Evolutionary conservation across 1,139 yeast genomes (phyloP), one percentile per base, ranked within the genome.

Genomic region (Eremothecium coryli): DNA sequence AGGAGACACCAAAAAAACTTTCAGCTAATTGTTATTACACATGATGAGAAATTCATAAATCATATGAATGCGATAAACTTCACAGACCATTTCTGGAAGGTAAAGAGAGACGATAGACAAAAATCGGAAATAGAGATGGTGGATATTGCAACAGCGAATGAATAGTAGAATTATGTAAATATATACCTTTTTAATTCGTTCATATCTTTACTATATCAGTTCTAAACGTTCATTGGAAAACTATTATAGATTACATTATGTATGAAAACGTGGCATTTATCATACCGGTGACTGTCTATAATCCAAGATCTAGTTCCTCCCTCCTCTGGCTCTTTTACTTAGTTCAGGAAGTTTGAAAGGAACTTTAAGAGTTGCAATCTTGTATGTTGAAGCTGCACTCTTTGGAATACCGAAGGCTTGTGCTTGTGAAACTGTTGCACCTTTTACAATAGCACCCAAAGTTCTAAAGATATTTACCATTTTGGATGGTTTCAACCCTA

Each of bases 11-110:
- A 93, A 56, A 73, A 71, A 52, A 93, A 93, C 55, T 93, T 93
- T 64, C 98, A 93, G 60, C 66, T 90, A 37, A 86, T 90, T 49
- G 93, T 90, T 4, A 90, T 90, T 47, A 90, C 98, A 0, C 98
- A 90, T 53, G 99, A 90, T 60, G 96, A 90, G 58, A 81, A 82
- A 48, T 90, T 90, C 51, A 64, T 90, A 52, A 70, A 76, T 35
- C 81, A 79, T 52, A 86, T 90, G 76, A 76, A 79, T 54, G 96
- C 96, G 0, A 73, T 78, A 20, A 72, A 75, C 36, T 86, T 82
- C 54, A 78, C 95, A n/a, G 95, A 85, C 55, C 86, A 81, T 52
- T 93, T 82, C 58, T 90, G 79, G 58, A 70, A 82, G 42, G 78
- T 90, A 13, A 73, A 73, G 44, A 68, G 98, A 52, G 86, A 86